Base-by-base conservation (phyloP, 1,139 yeast species). In the Saccharomycopsis hybrid region DNA sequence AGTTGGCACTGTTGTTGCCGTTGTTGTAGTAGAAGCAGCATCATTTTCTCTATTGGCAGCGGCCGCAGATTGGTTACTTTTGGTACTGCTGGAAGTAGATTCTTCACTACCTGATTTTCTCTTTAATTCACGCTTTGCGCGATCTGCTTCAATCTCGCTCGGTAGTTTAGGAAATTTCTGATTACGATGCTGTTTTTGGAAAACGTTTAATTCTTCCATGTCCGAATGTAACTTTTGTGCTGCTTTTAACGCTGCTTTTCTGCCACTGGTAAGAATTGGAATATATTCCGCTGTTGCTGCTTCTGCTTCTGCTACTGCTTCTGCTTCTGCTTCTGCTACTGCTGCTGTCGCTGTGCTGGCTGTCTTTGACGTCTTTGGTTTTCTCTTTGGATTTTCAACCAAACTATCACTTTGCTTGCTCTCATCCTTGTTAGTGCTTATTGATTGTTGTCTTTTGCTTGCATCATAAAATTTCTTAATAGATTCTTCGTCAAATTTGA, bases 171-270 rank as follows among this genome's bases (percentile, higher is more conserved):
- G 65, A 2, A 60, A 55, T 36, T 56, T 59, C 43, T 60, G 58
- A 25, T 62, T 56, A 43, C 56, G 61, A n/a, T 60, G 60, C 44
- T 67, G 70, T 56, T 76, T 72, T 54, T 80, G 81, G 60, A 76
- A 85, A 48, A 70, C 73, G 58, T 81, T 83, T 54, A 85, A 69
- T 49, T 83, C 83, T 48, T 77, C 76, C 76, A 85, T 83, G 58
- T 82, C 78, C 27, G 74, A 74, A 57, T 82, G 90, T n/a, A 85
- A 67, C 60, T 80, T 81, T 51, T 69, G 69, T 0, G 82, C 80
- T 0, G 94, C 94, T 57, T 77, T 77, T 44, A 75, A 73, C 40
- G 83, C 81, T 1, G 94, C 94, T 25, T 79, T 70, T 36, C 67
- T 58, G 9, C 55, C 58, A 32, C 59, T 56, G 7, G 56, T 27